Evolutionary conservation across 768 basidiomycete genomes (phyloP).

Genomic region (Hortiboletus campestris): DNA sequence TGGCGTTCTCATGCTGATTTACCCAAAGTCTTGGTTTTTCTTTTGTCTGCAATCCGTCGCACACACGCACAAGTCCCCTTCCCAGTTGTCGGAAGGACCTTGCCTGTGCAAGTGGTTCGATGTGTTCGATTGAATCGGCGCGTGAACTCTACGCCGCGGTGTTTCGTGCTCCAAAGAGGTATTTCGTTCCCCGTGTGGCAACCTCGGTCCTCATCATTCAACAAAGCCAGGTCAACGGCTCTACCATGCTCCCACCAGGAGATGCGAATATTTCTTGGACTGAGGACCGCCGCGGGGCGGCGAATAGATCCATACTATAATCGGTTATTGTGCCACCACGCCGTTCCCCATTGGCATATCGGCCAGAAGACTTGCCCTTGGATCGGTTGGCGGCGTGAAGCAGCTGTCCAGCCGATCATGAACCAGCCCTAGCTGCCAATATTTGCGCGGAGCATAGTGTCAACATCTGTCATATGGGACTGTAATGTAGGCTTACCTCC

Average conservation of each 20-base stretch:
- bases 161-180: neutral
- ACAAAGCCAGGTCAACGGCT: neutral
- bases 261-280: neutral
- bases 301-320: neutral
- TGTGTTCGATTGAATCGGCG: neutral
- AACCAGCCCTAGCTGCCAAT: neutral
- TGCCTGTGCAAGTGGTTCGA: too few species aligned
- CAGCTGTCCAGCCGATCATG: neutral
- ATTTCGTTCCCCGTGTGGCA: too few species aligned
- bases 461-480: neutral
- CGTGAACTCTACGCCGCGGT: neutral
- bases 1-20: constrained; percentile 9
- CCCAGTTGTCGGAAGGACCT: neutral
- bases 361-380: neutral
- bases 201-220: too few species aligned
- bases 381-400: neutral
- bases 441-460: neutral
- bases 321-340: neutral
- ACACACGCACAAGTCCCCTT: neutral
- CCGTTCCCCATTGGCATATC: neutral
- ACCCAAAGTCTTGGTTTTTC: neutral
- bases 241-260: neutral
- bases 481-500: neutral
- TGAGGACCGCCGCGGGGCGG: neutral
- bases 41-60: neutral